Conservation (phyloP, 129 eudicot species). For the Deinandra increscens region DNA sequence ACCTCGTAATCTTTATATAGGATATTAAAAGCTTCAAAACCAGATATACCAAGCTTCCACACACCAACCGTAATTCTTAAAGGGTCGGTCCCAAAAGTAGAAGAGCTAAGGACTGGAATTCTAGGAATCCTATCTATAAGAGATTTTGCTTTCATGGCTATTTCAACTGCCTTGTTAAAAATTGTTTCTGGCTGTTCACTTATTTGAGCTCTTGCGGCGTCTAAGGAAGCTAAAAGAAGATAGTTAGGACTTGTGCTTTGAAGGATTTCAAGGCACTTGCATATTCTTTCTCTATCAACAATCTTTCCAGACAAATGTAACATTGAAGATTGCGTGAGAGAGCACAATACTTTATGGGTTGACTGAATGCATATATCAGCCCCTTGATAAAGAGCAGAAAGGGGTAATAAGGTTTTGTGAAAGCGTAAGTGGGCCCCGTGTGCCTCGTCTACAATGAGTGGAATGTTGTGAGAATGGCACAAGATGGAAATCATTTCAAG, state of each 20-base stretch:
- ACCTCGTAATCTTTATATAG: constrained; percentile 53
- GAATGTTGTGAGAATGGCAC: no score
- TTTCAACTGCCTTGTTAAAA: constrained; percentile 47
- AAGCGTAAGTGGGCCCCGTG: no score
- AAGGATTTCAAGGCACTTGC: constrained; percentile 73
- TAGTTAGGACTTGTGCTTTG: constrained; percentile 90
- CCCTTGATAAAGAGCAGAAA: constrained; percentile 71
- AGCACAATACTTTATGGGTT: constrained; percentile 84
- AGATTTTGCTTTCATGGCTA: constrained; percentile 60
- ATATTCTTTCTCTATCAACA: constrained; percentile 61
- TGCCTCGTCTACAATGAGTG: no score
- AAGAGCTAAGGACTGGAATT: constrained; percentile 45
- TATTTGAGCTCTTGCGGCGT: constrained; percentile 76
- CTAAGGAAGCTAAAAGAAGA: constrained; percentile 76
- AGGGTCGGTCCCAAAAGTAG: constrained; percentile 52
- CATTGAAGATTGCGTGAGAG: constrained; percentile 92
- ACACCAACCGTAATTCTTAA: constrained; percentile 68
- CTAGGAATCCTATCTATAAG: constrained; percentile 42
- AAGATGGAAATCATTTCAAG: no score
- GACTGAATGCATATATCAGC: constrained; percentile 81
- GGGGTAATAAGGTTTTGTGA: constrained; percentile 60
- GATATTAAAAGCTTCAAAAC: constrained; percentile 78
- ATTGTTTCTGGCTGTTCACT: no score
- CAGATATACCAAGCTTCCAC: constrained; percentile 60
- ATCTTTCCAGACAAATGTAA: constrained; percentile 63